Percentiles rank a stretch among this genome's conserved stretches.
Evolutionary conservation across 805 yeast species (phyloP).

Genomic region (Phaffomyces opuntiae): DNA sequence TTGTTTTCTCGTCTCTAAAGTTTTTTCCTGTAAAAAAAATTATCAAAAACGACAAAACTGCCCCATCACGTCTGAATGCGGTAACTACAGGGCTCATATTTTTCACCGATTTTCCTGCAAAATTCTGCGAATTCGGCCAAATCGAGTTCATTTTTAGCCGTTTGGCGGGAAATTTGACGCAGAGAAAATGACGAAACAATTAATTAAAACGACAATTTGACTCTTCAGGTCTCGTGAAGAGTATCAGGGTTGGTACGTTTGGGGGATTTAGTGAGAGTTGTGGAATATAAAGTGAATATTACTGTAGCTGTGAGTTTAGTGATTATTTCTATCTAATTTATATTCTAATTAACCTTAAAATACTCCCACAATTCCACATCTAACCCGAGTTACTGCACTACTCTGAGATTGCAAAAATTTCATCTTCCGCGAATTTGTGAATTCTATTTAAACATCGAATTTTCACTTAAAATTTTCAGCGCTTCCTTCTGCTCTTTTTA

Average conservation of each 20-base stretch:
- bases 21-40: too few relatives aligned
- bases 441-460: constrained; percentile 8
- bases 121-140: too few relatives aligned
- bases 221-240: neutral
- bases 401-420: constrained; percentile 4
- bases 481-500: constrained; percentile 2
- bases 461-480: constrained; percentile 2
- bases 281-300: neutral
- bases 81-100: neutral
- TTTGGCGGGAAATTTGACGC: neutral
- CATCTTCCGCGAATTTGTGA: constrained; percentile 3
- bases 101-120: too few relatives aligned
- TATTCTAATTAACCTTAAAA: neutral
- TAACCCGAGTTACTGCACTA: neutral
- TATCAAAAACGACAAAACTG: too few relatives aligned
- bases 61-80: neutral
- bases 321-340: neutral
- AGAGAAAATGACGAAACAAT: constrained; percentile 4
- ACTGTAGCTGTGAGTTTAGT: neutral
- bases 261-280: neutral
- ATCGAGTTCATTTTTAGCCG: neutral
- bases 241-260: too few relatives aligned
- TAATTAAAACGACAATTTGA: neutral
- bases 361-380: neutral
- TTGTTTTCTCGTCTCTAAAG: too few relatives aligned